A percentile compares a stretch with the other conserved stretches of the same genome.
phyloP scores from a whole-genome alignment of 208 protist species.

The Trypanosoma platydactyli region DNA sequence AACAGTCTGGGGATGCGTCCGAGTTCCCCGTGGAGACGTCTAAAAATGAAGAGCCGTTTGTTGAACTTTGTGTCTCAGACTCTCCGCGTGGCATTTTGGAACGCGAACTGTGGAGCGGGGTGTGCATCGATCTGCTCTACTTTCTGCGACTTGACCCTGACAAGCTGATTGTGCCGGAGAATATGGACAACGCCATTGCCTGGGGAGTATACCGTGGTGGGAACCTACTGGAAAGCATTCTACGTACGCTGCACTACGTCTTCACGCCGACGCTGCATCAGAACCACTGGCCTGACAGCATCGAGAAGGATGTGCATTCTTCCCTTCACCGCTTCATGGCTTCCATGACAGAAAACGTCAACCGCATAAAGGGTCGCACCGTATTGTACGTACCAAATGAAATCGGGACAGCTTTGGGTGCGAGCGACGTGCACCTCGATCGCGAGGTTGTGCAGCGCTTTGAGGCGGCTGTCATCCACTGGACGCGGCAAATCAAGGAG shows the following conservation, averaged over 20 bases:
- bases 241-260: conserved; percentile 81
- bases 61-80: conserved; percentile 31
- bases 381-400: conserved; percentile 98
- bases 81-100: conserved; percentile 33
- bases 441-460: conserved; percentile 97
- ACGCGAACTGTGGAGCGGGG: conserved; percentile 35
- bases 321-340: conserved; percentile 98
- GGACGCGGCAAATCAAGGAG: conserved; percentile 98
- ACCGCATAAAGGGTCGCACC: conserved; percentile 93
- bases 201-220: conserved; percentile 70
- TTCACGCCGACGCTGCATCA: conserved; percentile 83
- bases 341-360: conserved; percentile 94
- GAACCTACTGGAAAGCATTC: conserved; percentile 84
- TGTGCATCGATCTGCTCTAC: conserved; percentile 66
- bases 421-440: conserved; percentile 73
- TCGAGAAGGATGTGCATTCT: conserved; percentile 94
- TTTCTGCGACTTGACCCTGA: conserved; percentile 80
- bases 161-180: conserved; percentile 83
- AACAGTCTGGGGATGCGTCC: neutral
- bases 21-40: neutral
- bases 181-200: conserved; percentile 79
- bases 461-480: conserved; percentile 97
- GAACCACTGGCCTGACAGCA: conserved; percentile 94
- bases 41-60: neutral
- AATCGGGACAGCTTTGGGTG: conserved; percentile 43